Conservation (phyloP, 768 basidiomycete genomes). For the Mrakia gelida region DNA sequence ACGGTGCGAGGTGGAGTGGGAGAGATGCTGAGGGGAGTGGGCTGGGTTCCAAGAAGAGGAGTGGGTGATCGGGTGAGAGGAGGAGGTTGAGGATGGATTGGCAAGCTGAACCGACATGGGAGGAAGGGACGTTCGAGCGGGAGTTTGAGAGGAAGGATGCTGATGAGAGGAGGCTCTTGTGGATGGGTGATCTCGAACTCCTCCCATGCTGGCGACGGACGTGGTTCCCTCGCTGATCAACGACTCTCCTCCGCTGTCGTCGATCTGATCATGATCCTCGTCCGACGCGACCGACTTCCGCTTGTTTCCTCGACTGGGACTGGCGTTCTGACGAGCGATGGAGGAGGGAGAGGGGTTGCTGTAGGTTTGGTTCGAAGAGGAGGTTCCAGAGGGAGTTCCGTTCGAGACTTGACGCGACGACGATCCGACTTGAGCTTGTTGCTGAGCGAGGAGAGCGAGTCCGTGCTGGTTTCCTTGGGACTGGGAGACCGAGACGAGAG, state of each 20-base stretch:
- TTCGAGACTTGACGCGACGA: background rate
- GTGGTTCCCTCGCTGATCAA: background rate
- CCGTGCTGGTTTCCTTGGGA: background rate
- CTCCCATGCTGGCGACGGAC: background rate
- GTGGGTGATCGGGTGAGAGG: background rate
- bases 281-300: background rate
- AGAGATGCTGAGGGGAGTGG: background rate
- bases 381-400: background rate
- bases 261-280: background rate
- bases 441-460: background rate
- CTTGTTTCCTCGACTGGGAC: background rate
- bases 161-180: background rate
- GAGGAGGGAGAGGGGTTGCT: background rate
- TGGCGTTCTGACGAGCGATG: background rate
- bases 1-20: background rate
- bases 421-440: background rate
- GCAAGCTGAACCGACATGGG: no score
- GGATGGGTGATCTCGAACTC: background rate
- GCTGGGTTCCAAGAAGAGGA: background rate
- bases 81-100: background rate
- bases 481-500: slow-evolving; percentile 76
- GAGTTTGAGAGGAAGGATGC: background rate
- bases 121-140: background rate
- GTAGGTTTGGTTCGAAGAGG: background rate
- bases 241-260: background rate